These are phyloP conservation scores for Lentinula guzmanii DNA, from an alignment of 768 basidiomycete genomes.

Conservation along the genomic window DNA sequence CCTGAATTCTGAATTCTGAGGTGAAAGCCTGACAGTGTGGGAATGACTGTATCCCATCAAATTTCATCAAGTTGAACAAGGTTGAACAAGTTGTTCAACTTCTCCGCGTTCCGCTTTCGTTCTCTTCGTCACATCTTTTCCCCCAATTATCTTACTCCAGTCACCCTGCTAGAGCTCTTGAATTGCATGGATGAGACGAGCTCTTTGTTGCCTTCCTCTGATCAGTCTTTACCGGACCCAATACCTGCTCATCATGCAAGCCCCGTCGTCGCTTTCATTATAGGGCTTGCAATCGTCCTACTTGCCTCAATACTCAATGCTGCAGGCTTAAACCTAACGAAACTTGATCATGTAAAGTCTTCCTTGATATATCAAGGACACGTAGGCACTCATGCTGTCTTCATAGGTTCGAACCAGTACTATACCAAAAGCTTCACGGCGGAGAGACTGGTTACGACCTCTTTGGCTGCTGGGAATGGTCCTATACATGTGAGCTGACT, in stretches of 20 bases:
- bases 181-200: slow-evolving; percentile 1
- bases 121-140: background rate
- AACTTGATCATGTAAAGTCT: slow-evolving; percentile 77
- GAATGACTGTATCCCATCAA: background rate
- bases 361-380: background rate
- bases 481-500: slow-evolving; percentile 76
- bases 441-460: slow-evolving; percentile 75
- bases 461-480: slow-evolving; percentile 90
- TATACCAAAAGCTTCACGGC: slow-evolving; percentile 71
- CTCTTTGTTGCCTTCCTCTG: background rate
- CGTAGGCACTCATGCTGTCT: background rate
- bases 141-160: background rate
- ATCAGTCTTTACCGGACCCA: slow-evolving; percentile 12
- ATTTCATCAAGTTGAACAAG: background rate
- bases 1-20: too few species aligned
- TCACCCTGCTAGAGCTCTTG: background rate
- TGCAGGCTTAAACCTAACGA: slow-evolving; percentile 91
- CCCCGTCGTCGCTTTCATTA: slow-evolving; percentile 70
- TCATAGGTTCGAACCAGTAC: slow-evolving; percentile 62
- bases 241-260: slow-evolving; percentile 35
- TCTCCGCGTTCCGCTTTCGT: background rate
- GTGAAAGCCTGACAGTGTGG: too few species aligned
- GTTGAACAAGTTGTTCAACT: too few species aligned
- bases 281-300: slow-evolving; percentile 80
- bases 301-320: slow-evolving; percentile 84